Conservation (phyloP, 768 basidiomycete species). For the Leccinum broughii region DNA sequence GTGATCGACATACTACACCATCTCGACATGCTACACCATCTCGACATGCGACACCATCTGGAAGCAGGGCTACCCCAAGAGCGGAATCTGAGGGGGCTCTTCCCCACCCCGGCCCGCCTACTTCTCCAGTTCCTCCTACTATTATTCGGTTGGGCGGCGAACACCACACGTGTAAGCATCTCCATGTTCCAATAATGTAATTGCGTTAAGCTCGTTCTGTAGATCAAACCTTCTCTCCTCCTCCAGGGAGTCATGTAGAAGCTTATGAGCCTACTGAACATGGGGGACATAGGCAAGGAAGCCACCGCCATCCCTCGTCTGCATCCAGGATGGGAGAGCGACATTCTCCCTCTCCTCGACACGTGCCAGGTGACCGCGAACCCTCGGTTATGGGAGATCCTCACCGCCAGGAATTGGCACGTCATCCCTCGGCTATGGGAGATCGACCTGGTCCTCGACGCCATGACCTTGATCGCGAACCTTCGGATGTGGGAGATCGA, state of each 20-base stretch:
- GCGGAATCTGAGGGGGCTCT: conserved; percentile 10
- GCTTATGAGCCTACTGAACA: conserved; percentile 15
- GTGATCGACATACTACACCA: conserved; percentile 11
- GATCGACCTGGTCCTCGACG: not conserved
- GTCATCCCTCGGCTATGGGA: not conserved
- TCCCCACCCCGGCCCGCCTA: conserved; percentile 9
- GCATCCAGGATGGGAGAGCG: not conserved
- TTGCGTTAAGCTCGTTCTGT: conserved; percentile 8
- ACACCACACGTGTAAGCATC: conserved; percentile 17
- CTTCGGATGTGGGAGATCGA: too few species aligned
- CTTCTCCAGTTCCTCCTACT: conserved; percentile 29
- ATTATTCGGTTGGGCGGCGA: conserved; percentile 31
- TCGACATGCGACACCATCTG: not conserved
- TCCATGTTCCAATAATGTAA: not conserved
- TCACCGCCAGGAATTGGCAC: not conserved
- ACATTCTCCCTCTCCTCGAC: not conserved
- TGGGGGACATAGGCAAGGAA: not conserved
- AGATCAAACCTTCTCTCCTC: conserved; percentile 22
- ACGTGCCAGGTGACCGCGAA: not conserved
- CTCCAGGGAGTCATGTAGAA: not conserved
- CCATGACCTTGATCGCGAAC: too few species aligned
- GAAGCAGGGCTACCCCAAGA: conserved; percentile 7
- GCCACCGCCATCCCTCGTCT: not conserved
- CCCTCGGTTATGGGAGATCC: not conserved
- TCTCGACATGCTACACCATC: not conserved